phyloP scores from a whole-genome alignment of 2,329 filamentous ascomycete genomes.

The Alternaria triticimaculans region DNA sequence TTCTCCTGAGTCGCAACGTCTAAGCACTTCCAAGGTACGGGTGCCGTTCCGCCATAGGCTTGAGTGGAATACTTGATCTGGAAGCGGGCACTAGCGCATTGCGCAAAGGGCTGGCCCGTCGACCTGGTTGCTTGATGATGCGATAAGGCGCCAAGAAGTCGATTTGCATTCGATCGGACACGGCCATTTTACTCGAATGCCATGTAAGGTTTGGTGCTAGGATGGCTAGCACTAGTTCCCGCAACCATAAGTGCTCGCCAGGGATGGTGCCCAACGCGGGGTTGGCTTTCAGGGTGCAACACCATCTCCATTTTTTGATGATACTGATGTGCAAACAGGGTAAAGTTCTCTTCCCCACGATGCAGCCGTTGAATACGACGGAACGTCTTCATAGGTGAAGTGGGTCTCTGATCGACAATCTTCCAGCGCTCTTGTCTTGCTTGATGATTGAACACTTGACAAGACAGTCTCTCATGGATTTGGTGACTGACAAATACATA shows the following conservation, averaged over 20 bases:
- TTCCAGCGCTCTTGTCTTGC: neutral
- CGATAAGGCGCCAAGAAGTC: neutral
- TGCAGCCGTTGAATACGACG: neutral
- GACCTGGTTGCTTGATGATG: neutral
- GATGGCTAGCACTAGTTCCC: neutral
- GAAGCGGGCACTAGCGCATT: neutral
- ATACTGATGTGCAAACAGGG: neutral
- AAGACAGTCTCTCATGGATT: neutral
- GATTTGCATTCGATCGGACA: neutral
- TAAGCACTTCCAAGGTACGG: neutral
- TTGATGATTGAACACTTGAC: neutral
- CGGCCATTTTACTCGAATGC: no score
- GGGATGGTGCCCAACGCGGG: neutral
- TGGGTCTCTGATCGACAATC: neutral
- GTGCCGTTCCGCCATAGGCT: neutral
- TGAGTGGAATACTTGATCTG: neutral
- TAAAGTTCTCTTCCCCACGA: neutral
- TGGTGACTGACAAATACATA: neutral
- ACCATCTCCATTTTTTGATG: neutral
- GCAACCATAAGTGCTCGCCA: neutral
- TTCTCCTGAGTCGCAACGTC: neutral
- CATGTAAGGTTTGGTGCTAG: neutral
- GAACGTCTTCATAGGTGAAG: neutral
- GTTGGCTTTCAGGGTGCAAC: neutral
- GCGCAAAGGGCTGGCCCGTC: neutral